phyloP scores from a whole-genome alignment of 1,139 yeast genomes.

The Pichia sp. region DNA sequence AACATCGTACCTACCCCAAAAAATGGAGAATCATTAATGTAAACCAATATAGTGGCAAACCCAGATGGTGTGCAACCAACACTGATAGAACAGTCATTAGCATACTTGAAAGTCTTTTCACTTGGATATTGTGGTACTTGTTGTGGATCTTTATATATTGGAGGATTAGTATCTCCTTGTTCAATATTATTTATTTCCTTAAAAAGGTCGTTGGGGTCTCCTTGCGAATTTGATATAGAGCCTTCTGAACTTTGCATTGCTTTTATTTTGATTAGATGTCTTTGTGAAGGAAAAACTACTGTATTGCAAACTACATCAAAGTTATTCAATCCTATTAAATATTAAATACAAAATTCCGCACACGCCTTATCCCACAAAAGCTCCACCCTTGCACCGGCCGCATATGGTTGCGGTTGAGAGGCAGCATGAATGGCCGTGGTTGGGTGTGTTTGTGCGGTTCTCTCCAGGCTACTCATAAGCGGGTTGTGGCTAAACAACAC shows the following conservation, averaged over 20 bases:
- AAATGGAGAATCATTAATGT: constrained; percentile 18
- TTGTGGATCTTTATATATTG: neutral
- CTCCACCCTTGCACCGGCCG: neutral
- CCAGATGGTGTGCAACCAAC: constrained; percentile 20
- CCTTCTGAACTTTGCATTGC: neutral
- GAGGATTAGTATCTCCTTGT: neutral
- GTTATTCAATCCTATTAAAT: neutral
- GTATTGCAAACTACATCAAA: too few relatives aligned
- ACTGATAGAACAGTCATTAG: constrained; percentile 19
- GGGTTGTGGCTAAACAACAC: constrained; percentile 24
- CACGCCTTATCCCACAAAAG: neutral
- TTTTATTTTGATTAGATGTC: neutral
- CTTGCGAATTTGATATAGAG: neutral
- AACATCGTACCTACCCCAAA: constrained; percentile 21
- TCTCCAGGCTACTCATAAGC: constrained; percentile 12
- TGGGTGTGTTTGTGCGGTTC: neutral
- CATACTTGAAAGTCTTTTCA: constrained; percentile 18
- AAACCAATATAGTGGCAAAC: constrained; percentile 16
- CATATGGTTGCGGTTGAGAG: neutral
- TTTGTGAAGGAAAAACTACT: neutral
- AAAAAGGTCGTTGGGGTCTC: neutral
- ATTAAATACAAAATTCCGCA: neutral
- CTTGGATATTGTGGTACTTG: neutral
- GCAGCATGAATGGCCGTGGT: neutral
- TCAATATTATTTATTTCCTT: constrained; percentile 1